Evolutionary conservation across 2,329 filamentous ascomycete genomes (phyloP).

Genomic region (Pseudopyricularia cyperi): DNA sequence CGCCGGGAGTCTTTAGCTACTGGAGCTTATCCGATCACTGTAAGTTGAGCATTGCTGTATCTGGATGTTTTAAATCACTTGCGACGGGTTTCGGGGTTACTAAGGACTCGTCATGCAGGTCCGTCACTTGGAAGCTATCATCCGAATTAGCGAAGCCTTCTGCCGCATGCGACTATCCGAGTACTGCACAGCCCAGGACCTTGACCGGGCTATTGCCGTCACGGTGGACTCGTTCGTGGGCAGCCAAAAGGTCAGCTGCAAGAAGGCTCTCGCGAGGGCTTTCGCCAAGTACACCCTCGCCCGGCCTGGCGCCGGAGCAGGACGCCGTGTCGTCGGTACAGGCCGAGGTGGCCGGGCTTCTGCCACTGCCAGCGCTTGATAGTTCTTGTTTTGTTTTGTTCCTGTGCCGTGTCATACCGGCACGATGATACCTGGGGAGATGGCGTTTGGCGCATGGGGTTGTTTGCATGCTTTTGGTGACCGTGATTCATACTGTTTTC

Average conservation of each 20-base stretch:
- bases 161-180: slow-evolving; percentile 97
- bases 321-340: slow-evolving; percentile 9
- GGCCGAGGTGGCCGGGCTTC: background rate
- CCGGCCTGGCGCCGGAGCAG: slow-evolving; percentile 26
- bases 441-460: background rate
- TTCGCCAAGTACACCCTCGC: slow-evolving; percentile 85
- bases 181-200: slow-evolving; percentile 80
- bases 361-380: slow-evolving; percentile 2
- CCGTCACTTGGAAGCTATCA: slow-evolving; percentile 93
- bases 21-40: slow-evolving; percentile 94
- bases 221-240: slow-evolving; percentile 93
- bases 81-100: background rate
- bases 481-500: background rate
- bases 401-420: background rate
- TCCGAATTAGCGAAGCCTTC: slow-evolving; percentile 88
- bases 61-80: background rate
- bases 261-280: slow-evolving; percentile 84
- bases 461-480: background rate
- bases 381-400: background rate
- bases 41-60: slow-evolving; percentile 33
- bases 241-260: slow-evolving; percentile 93
- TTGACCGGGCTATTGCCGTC: slow-evolving; percentile 93
- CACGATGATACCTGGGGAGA: background rate
- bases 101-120: slow-evolving; percentile 40
- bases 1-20: slow-evolving; percentile 82